Evolutionary conservation across 1,284 basidiomycete species (phyloP), one percentile per base, ranked within the genome.

Genomic region (Boletellus dicymbophilus): DNA sequence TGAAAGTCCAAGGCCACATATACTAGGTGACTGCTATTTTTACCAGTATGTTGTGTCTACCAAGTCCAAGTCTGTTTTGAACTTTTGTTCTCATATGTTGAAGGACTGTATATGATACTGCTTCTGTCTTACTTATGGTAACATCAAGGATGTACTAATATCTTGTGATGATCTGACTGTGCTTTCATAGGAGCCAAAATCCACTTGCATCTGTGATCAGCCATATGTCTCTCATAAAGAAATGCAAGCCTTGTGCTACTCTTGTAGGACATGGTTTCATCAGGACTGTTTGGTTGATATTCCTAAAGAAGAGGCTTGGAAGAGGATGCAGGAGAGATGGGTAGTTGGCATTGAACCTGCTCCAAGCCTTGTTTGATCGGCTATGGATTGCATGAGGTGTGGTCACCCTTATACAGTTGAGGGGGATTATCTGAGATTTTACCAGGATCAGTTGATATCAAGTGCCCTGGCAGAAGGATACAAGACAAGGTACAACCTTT

Each of bases 361-460:
- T 23, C 4, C 30, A 6, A 37, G 18, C 1, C 48, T 53, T 0
- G 1, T 51, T 7, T 8, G 2, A 3, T 33, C 20, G 38, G 48
- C 48, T 1, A 39, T 42, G 34, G 48, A 30, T 18, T 4, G 1
- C 3, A 53, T 53, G 39, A 51, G 51, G 33, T 34, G 39, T 33
- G 48, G 40, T 12, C 4, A 34, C 11, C 39, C 25, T 30, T 13
- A 51, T 22, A 21, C 8, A 1, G 36, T 51, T 1, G 30, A 53
- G 28, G 45, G 26, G 3, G 21, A 44, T 10, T 53, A 44, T 37
- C 13, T 23, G 6, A 37, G 2, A 25, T 44, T 52, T 0, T 53
- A 53, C 25, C 50, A 53, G 20, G 49, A 50, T 31, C 52, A 53
- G 37, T 53, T 45, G 2, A 52, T 53, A 37, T 37, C 47, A 21